Conservation (phyloP, 257 asterid species). For the Salvia hispanica region DNA sequence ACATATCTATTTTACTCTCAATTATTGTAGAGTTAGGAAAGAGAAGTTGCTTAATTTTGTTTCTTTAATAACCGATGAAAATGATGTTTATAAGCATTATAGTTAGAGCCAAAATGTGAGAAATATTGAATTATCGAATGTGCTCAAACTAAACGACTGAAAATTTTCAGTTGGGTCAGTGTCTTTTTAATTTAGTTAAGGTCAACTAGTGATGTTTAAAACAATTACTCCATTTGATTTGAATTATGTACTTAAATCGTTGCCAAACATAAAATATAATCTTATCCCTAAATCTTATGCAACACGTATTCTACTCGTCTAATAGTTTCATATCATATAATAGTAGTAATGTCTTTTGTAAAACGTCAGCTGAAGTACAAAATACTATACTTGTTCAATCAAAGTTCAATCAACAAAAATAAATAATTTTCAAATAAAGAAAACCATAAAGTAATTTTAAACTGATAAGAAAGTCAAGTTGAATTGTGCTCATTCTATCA, state of each 20-base stretch:
- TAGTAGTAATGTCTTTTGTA: not conserved
- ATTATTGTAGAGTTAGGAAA: conserved; percentile 6
- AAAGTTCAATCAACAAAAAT: not conserved
- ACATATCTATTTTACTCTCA: not conserved
- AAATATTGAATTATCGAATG: not conserved
- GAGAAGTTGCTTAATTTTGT: not conserved
- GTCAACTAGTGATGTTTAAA: not conserved
- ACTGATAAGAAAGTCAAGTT: not conserved
- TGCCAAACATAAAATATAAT: conserved; percentile 5
- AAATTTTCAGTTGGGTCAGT: not conserved
- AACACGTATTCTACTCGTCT: not conserved
- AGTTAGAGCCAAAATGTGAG: not conserved
- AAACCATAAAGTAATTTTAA: not conserved
- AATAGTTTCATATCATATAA: not conserved
- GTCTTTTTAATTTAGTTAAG: not conserved
- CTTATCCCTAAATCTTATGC: not conserved
- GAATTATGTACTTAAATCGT: not conserved
- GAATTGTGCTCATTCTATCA: not conserved
- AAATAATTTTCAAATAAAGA: not conserved
- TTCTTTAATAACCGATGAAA: conserved; percentile 3
- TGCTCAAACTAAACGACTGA: not conserved
- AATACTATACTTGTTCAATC: not conserved
- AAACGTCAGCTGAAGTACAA: not conserved
- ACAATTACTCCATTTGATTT: not conserved
- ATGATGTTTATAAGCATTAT: conserved; percentile 2